These are phyloP conservation scores for Ustilaginoidea virens DNA, from an alignment of 2,329 filamentous ascomycete species.

Conservation along the genomic window DNA sequence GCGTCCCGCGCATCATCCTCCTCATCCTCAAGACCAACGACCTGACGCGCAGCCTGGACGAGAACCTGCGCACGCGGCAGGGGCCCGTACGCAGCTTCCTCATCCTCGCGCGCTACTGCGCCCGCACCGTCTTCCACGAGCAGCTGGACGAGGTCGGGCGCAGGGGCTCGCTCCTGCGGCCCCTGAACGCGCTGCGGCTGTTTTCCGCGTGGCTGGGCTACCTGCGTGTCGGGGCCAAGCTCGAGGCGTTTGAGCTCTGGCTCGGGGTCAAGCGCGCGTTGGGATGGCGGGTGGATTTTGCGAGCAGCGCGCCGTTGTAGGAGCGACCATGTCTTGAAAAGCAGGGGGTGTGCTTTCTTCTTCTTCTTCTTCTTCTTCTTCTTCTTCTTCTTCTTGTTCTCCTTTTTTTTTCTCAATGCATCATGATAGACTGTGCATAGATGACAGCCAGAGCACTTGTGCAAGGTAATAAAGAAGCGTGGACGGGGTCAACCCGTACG, in stretches of 20 bases:
- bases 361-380: neutral
- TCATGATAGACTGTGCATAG: constrained; percentile 8
- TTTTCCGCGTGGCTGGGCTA: constrained; percentile 42
- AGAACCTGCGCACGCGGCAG: constrained; percentile 64
- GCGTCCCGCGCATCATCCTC: constrained; percentile 82
- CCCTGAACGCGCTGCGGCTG: constrained; percentile 36
- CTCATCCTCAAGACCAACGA: constrained; percentile 97
- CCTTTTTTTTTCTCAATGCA: no score
- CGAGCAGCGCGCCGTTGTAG: constrained; percentile 9
- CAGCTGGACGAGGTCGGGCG: constrained; percentile 40
- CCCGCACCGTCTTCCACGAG: constrained; percentile 49
- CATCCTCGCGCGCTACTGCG: constrained; percentile 54
- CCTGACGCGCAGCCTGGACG: constrained; percentile 81
- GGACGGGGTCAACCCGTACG: no score
- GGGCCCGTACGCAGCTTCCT: constrained; percentile 51
- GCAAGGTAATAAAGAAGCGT: no score
- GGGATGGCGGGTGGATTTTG: constrained; percentile 16
- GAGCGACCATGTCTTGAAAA: no score
- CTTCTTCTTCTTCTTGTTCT: neutral
- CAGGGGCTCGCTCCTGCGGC: constrained; percentile 41
- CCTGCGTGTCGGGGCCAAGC: constrained; percentile 44
- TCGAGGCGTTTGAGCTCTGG: constrained; percentile 49
- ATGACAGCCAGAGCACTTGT: neutral
- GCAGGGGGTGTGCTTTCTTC: neutral
- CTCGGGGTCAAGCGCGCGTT: constrained; percentile 35